These are phyloP conservation scores for Rhodotorula sp. DNA, from an alignment of 1,284 basidiomycete species.

Conservation along the genomic window DNA sequence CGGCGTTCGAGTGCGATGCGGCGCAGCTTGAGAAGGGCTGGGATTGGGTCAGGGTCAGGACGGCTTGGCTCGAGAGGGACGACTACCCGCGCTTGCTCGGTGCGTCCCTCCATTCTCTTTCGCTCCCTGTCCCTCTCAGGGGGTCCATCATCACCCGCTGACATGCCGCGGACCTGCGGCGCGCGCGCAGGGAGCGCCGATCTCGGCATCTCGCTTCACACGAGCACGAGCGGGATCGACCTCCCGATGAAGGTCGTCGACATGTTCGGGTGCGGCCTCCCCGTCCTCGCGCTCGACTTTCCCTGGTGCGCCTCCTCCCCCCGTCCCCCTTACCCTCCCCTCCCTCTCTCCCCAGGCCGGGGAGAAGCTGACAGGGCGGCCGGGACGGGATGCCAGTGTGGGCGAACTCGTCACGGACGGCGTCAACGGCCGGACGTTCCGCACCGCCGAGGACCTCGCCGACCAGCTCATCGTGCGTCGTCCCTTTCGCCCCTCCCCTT, in stretches of 20 bases:
- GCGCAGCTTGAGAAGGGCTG: slow-evolving; percentile 66
- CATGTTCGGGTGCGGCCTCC: slow-evolving; percentile 96
- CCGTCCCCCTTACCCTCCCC: background rate
- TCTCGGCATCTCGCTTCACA: slow-evolving; percentile 86
- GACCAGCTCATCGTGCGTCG: slow-evolving; percentile 59
- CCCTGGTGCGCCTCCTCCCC: slow-evolving; percentile 63
- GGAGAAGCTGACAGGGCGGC: background rate
- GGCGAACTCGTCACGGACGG: slow-evolving; percentile 82
- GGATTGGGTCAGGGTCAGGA: slow-evolving; percentile 72
- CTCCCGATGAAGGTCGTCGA: slow-evolving; percentile 99
- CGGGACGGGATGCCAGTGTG: slow-evolving; percentile 59
- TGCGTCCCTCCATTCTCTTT: slow-evolving; percentile 50
- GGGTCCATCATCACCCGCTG: background rate
- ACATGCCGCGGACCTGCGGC: no score
- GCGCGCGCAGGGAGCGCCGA: slow-evolving; percentile 74
- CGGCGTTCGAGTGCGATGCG: slow-evolving; percentile 69
- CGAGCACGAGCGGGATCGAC: slow-evolving; percentile 85
- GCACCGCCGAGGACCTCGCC: slow-evolving; percentile 67
- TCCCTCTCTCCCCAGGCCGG: no score
- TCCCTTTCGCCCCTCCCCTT: background rate
- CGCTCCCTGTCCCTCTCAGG: background rate
- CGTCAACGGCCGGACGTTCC: slow-evolving; percentile 79
- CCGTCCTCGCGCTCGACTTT: slow-evolving; percentile 88
- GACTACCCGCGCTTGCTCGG: slow-evolving; percentile 84
- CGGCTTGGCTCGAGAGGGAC: slow-evolving; percentile 82